Evolutionary conservation across 2,329 filamentous ascomycete genomes (phyloP), one percentile per base, ranked within the genome.

Genomic region (Drechslera avenae): DNA sequence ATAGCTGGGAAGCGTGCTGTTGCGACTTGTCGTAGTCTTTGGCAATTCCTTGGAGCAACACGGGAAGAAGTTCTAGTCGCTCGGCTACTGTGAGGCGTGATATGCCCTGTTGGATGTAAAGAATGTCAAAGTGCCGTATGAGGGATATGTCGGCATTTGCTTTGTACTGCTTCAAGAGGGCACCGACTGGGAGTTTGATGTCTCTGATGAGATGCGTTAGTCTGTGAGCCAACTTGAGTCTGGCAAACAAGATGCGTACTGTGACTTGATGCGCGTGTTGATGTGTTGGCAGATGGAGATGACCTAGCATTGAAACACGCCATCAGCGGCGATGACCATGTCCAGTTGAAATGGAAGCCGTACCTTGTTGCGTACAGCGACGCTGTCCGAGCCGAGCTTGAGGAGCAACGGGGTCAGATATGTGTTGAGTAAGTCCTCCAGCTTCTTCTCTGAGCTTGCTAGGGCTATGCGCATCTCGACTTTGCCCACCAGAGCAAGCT

Each of bases 101-200:
- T 36, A 90, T 79, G 32, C 93, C 94, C 68, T 96, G 90, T 66
- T 95, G 90, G 31, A 97, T 88, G 69, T 96, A 96, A 14, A 89
- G 81, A 33, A 97, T 78, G 73, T 97, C 92, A 62, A 97, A 89
- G 69, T 96, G 90, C 57, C 90, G 87, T 58, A 99, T 85, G 31
- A 97, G 80, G 1, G 86, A 79, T 10, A 86, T 87, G 32, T 85
- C 57, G 16, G 62, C 80, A 31, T 84, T 85, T 17, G 89, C 84
- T 73, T 95, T 96, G 80, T 96, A 97, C 72, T 97, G 94, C 62
- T 91, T 87, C 46, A 97, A 74, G 14, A 99, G 80, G 13, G 86
- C 85, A n/a, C 85, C 83, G 10, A 97, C 91, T 0, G 94, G 94
- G 5, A 99, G 79, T 46, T 92, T 81, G 57, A 97, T 85, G 7